Percentiles rank a stretch among this genome's conserved stretches.
Conservation (phyloP, 1,284 basidiomycete genomes). For the Pseudozyma flocculosa region DNA sequence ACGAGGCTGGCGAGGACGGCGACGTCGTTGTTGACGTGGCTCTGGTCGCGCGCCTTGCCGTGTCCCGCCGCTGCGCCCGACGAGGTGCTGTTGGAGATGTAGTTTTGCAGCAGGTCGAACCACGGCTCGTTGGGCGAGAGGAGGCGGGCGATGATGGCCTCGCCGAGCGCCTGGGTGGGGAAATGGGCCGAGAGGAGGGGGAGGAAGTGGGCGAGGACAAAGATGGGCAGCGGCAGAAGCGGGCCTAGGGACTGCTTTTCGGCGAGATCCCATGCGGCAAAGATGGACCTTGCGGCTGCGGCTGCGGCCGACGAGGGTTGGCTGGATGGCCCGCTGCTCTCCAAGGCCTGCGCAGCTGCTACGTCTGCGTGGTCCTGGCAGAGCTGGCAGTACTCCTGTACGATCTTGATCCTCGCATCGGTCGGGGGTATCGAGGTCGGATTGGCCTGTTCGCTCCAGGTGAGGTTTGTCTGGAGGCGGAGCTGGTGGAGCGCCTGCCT, state of each 20-base stretch:
- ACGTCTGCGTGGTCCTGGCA: conserved; percentile 25
- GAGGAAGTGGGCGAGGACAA: conserved; percentile 47
- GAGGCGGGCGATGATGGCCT: conserved; percentile 35
- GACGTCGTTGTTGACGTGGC: conserved; percentile 23
- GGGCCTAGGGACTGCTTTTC: conserved; percentile 28
- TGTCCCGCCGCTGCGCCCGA: conserved; percentile 15
- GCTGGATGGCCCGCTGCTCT: too few species aligned
- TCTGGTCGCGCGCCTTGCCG: conserved; percentile 13
- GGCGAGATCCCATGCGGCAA: conserved; percentile 32
- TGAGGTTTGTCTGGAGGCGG: conserved; percentile 22
- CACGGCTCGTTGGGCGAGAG: conserved; percentile 36
- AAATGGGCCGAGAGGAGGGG: conserved; percentile 45
- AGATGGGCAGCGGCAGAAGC: conserved; percentile 39
- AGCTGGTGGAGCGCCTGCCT: conserved; percentile 24
- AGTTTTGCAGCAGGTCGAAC: conserved; percentile 35
- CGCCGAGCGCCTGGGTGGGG: conserved; percentile 44
- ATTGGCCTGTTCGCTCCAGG: conserved; percentile 26
- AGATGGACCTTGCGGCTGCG: conserved; percentile 20
- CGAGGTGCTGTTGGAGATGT: conserved; percentile 23
- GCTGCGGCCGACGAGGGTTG: conserved; percentile 8
- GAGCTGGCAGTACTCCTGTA: conserved; percentile 31
- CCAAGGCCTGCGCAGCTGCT: too few species aligned
- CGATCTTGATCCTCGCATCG: conserved; percentile 28
- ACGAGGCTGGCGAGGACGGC: conserved; percentile 33
- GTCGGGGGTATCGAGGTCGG: conserved; percentile 20